A percentile compares a stretch with the other conserved stretches of the same genome.
Evolutionary conservation across 2,329 filamentous ascomycete species (phyloP).

Genomic region (Talaromyces sp.): DNA sequence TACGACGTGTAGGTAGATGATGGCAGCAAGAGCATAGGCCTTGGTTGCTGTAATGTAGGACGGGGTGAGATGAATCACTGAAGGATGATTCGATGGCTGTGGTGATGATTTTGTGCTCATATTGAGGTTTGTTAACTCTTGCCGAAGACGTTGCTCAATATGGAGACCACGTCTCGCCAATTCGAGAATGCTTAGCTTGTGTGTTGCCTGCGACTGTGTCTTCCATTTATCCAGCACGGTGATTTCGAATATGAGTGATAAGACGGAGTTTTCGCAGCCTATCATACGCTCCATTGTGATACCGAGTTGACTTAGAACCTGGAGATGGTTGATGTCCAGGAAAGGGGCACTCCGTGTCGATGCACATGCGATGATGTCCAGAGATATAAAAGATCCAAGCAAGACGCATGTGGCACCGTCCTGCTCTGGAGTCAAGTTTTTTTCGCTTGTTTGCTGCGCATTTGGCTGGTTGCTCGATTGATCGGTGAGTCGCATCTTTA

Average conservation of each 20-base stretch:
- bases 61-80: not conserved
- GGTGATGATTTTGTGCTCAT: not conserved
- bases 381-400: not conserved
- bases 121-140: not conserved
- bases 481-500: not conserved
- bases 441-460: not conserved
- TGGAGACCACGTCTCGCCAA: not conserved
- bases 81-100: not conserved
- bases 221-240: conserved; percentile 2
- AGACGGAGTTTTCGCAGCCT: not conserved
- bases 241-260: conserved; percentile 3
- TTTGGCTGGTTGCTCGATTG: not conserved
- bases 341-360: not conserved
- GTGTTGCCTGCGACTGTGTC: not conserved
- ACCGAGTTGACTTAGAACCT: not conserved
- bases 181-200: conserved; percentile 1
- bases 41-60: not conserved
- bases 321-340: not conserved
- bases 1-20: not conserved
- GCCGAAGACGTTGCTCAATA: not conserved
- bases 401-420: not conserved
- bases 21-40: not conserved
- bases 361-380: conserved; percentile 4
- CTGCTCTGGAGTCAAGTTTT: not conserved
- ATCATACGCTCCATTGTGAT: not conserved